Conservation (phyloP, 805 yeast genomes). For the Tetrapisispora arboricola region DNA sequence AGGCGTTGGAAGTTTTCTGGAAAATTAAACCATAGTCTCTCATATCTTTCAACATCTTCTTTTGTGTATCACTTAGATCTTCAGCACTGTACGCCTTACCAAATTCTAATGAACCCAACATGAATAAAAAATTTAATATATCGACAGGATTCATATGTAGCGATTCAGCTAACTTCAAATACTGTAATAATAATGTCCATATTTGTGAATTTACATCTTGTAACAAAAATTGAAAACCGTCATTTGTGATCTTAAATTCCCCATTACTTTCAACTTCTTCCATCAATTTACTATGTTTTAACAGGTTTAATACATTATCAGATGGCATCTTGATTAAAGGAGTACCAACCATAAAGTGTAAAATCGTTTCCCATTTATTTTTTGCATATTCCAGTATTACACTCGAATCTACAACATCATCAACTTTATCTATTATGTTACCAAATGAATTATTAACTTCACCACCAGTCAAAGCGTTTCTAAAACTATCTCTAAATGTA, state of each 20-base stretch:
- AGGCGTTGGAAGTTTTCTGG: constrained; percentile 45
- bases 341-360: constrained; percentile 97
- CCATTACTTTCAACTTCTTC: constrained; percentile 40
- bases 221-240: constrained; percentile 86
- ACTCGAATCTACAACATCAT: constrained; percentile 48
- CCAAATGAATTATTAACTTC: constrained; percentile 63
- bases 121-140: constrained; percentile 84
- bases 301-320: constrained; percentile 65
- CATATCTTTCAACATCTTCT: constrained; percentile 77
- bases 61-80: constrained; percentile 68
- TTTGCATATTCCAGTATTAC: constrained; percentile 74
- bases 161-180: constrained; percentile 72
- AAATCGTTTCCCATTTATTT: constrained; percentile 85
- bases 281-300: constrained; percentile 81
- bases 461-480: constrained; percentile 79
- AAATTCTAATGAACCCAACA: constrained; percentile 83
- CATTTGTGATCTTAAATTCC: constrained; percentile 64
- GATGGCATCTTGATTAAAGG: constrained; percentile 61
- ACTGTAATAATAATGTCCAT: constrained; percentile 85
- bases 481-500: constrained; percentile 62
- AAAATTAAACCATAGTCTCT: constrained; percentile 87
- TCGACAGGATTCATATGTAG: constrained; percentile 93
- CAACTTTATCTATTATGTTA: constrained; percentile 47
- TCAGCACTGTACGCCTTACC: constrained; percentile 76
- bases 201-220: constrained; percentile 92